phyloP scores from a whole-genome alignment of 2,329 filamentous ascomycete genomes.

The Penicillium olsonii region DNA sequence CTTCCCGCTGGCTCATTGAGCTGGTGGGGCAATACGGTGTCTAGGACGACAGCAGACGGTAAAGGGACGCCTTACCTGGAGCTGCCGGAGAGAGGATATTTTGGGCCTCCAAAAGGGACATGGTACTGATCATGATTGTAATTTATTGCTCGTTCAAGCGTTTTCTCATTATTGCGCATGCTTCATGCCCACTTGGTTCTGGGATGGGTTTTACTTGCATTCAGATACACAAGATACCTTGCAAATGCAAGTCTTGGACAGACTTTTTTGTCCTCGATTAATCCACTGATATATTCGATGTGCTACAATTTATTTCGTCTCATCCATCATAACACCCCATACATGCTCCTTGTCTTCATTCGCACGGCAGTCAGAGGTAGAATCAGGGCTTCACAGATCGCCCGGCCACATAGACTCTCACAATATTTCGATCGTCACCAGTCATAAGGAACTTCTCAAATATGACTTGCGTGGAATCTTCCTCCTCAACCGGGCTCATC shows the following conservation, averaged over 20 bases:
- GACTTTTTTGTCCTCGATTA: not conserved
- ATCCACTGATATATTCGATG: not conserved
- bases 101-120: conserved; percentile 30
- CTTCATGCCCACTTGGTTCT: not conserved
- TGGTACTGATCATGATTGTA: conserved; percentile 24
- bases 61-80: conserved; percentile 38
- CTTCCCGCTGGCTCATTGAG: conserved; percentile 41
- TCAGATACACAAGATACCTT: not conserved
- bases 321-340: not conserved
- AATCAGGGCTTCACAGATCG: conserved; percentile 33
- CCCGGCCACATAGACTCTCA: conserved; percentile 57
- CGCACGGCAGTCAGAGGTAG: not conserved
- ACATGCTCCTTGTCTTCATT: not conserved
- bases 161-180: too few relatives aligned
- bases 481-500: conserved; percentile 57
- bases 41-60: conserved; percentile 43
- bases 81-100: conserved; percentile 30
- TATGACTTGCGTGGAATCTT: conserved; percentile 48
- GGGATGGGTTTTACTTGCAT: not conserved
- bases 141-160: not conserved
- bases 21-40: conserved; percentile 49
- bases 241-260: not conserved
- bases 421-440: conserved; percentile 64
- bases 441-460: conserved; percentile 69
- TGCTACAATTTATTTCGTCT: too few relatives aligned